Conservation (phyloP, 805 yeast genomes). For the Candida germanica region DNA sequence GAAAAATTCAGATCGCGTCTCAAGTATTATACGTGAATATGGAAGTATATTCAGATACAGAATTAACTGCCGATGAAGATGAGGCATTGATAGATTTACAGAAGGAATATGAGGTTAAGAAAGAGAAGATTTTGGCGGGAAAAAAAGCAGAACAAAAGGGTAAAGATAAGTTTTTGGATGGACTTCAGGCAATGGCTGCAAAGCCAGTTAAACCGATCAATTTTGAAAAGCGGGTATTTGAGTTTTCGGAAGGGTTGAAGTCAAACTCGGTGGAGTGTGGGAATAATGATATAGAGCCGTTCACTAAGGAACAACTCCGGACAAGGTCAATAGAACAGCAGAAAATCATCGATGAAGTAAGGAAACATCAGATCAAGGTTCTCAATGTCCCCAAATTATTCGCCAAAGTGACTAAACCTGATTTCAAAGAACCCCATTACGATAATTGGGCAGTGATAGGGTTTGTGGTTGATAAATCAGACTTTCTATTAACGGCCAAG, state of each 20-base stretch:
- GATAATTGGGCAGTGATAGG: conserved; percentile 84
- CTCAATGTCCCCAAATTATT: conserved; percentile 56
- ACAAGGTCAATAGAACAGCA: conserved; percentile 1
- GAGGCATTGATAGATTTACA: conserved; percentile 37
- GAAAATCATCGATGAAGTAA: background rate
- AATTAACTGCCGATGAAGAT: conserved; percentile 35
- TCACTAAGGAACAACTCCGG: conserved; percentile 3
- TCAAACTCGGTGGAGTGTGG: background rate
- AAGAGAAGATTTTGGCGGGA: conserved; percentile 16
- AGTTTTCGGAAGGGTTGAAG: conserved; percentile 15
- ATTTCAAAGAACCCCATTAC: conserved; percentile 63
- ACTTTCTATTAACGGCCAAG: conserved; percentile 43
- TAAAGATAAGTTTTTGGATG: conserved; percentile 4
- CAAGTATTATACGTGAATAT: conserved; percentile 1
- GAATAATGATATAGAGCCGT: background rate
- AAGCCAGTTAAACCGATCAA: conserved; percentile 17
- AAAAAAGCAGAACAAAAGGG: conserved; percentile 9
- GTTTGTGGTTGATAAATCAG: conserved; percentile 55
- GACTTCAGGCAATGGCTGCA: conserved; percentile 1
- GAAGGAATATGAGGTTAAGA: conserved; percentile 33
- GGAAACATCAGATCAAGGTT: conserved; percentile 42
- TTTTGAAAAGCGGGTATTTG: conserved; percentile 22
- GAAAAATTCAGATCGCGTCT: background rate
- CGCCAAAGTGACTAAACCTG: conserved; percentile 67
- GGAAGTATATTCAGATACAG: conserved; percentile 21